Evolutionary conservation across 805 yeast species (phyloP).

Genomic region (Nadsonia fulvescens): DNA sequence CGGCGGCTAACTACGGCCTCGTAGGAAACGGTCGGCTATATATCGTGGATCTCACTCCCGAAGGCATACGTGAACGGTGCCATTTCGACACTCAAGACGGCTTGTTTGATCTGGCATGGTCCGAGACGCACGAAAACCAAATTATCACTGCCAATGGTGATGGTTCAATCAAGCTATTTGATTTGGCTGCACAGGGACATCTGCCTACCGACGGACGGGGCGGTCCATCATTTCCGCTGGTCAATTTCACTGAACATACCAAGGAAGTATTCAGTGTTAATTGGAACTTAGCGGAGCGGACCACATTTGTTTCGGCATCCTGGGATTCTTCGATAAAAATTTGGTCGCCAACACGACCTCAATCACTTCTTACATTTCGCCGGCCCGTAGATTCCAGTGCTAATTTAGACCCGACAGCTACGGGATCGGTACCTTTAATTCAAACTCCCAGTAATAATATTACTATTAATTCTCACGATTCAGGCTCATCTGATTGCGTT

Average conservation of each 20-base stretch:
- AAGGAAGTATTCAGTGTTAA: conserved; percentile 56
- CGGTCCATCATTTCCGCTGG: conserved; percentile 15
- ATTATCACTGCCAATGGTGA: conserved; percentile 74
- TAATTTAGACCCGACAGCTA: no score
- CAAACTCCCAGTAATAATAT: conserved; percentile 4
- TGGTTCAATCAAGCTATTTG: conserved; percentile 72
- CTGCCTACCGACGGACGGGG: no score
- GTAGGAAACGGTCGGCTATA: conserved; percentile 84
- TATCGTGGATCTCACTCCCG: conserved; percentile 46
- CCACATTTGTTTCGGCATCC: conserved; percentile 54
- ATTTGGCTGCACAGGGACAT: conserved; percentile 24
- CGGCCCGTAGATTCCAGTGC: conserved; percentile 7
- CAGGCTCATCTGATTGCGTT: conserved; percentile 36
- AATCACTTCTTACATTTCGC: conserved; percentile 12
- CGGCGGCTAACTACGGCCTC: conserved; percentile 82
- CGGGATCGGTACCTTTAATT: conserved; percentile 21
- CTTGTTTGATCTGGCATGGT: conserved; percentile 75
- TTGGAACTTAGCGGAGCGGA: conserved; percentile 58
- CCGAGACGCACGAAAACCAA: conserved; percentile 79
- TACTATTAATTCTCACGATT: conserved; percentile 3
- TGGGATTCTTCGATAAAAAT: conserved; percentile 74
- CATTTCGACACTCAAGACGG: conserved; percentile 86
- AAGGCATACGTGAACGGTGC: conserved; percentile 34
- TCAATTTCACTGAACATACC: conserved; percentile 41
- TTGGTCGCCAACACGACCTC: conserved; percentile 15